phyloP scores from a whole-genome alignment of 345 rosid genomes.

The Citrus sinensis region DVS_A1.0 CM039163.1:28025001-28025500 shows the following conservation, averaged over 20 bases:
- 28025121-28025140: background rate
- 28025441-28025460: background rate
- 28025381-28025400: background rate
- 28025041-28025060: slow-evolving; percentile 59
- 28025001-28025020: slow-evolving; percentile 94
- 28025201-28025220: background rate
- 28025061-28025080: background rate
- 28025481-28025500: background rate
- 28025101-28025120: background rate
- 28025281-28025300: background rate
- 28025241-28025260: background rate
- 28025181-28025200: background rate
- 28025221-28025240: background rate
- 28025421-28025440: background rate
- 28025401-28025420: background rate
- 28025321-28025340: background rate
- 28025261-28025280: background rate
- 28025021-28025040: slow-evolving; percentile 84
- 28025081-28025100: background rate
- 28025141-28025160: background rate
- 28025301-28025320: background rate
- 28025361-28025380: too few species aligned
- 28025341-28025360: background rate
- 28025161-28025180: background rate
- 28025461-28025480: background rate